A percentile compares a stretch with the other conserved stretches of the same genome.
Evolutionary conservation across 768 basidiomycete species (phyloP).

Genomic region (Kwoniella europaea): DNA sequence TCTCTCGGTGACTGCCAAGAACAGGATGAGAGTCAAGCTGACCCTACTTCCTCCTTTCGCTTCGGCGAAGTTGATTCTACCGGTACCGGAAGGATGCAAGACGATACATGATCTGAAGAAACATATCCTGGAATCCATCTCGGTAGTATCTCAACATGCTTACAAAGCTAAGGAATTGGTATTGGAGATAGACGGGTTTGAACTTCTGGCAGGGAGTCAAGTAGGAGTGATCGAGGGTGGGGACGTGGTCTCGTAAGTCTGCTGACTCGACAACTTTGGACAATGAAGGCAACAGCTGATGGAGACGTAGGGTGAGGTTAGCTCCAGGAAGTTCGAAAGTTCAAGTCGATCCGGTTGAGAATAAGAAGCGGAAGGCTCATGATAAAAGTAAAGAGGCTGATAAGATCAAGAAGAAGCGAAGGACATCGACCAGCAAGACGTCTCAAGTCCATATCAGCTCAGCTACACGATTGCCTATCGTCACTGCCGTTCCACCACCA

Average conservation of each 20-base stretch:
- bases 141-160: conserved; percentile 19
- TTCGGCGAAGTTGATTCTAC: conserved; percentile 36
- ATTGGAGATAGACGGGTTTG: conserved; percentile 50
- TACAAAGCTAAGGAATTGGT: conserved; percentile 26
- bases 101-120: conserved; percentile 40
- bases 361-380: conserved; percentile 1
- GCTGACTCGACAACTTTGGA: not conserved
- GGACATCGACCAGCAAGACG: not conserved
- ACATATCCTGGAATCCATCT: conserved; percentile 35
- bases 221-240: conserved; percentile 76
- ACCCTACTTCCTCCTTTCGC: conserved; percentile 41
- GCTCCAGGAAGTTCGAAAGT: conserved; percentile 25
- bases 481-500: not conserved
- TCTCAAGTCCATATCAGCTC: not conserved
- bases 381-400: not conserved
- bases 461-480: not conserved
- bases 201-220: conserved; percentile 68
- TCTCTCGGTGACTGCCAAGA: not conserved
- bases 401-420: conserved; percentile 15
- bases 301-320: conserved; percentile 23
- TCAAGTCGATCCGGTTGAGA: not conserved
- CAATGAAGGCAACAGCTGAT: not conserved
- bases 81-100: conserved; percentile 28
- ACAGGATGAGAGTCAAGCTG: conserved; percentile 37
- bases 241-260: conserved; percentile 46